Conservation (phyloP, 805 yeast genomes). For the Saccharomycopsis guyanensis region DNA sequence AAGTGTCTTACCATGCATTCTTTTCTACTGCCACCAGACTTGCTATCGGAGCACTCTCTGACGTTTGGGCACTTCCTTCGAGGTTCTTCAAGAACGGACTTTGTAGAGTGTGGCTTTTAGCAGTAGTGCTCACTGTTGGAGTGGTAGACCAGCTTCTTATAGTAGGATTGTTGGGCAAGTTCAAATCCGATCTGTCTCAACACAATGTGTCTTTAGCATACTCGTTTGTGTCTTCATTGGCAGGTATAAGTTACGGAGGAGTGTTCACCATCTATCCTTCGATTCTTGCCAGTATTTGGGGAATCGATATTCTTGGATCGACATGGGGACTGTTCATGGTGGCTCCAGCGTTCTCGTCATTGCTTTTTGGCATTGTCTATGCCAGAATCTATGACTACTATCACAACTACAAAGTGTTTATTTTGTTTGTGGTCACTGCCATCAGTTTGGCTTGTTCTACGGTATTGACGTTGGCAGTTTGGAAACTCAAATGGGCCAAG, state of each 20-base stretch:
- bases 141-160: constrained; percentile 30
- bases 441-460: constrained; percentile 6
- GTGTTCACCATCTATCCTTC: constrained; percentile 84
- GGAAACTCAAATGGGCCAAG: constrained; percentile 11
- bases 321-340: constrained; percentile 87
- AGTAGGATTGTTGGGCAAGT: not conserved
- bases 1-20: constrained; percentile 54
- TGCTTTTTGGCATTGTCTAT: constrained; percentile 59
- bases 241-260: constrained; percentile 76
- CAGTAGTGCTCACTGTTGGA: constrained; percentile 30
- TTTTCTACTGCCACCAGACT: constrained; percentile 68
- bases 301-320: constrained; percentile 80
- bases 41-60: constrained; percentile 60
- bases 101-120: constrained; percentile 29
- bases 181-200: not conserved
- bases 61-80: constrained; percentile 35
- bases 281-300: constrained; percentile 77
- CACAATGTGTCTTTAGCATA: constrained; percentile 22
- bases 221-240: constrained; percentile 31
- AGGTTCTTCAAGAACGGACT: constrained; percentile 21
- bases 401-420: constrained; percentile 23
- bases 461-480: constrained; percentile 4
- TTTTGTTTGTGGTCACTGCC: constrained; percentile 12
- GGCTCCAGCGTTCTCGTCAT: constrained; percentile 81
- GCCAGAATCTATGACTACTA: constrained; percentile 52